phyloP scores from a whole-genome alignment of 257 asterid genomes.

The Dorcoceras hygrometricum region DNA sequence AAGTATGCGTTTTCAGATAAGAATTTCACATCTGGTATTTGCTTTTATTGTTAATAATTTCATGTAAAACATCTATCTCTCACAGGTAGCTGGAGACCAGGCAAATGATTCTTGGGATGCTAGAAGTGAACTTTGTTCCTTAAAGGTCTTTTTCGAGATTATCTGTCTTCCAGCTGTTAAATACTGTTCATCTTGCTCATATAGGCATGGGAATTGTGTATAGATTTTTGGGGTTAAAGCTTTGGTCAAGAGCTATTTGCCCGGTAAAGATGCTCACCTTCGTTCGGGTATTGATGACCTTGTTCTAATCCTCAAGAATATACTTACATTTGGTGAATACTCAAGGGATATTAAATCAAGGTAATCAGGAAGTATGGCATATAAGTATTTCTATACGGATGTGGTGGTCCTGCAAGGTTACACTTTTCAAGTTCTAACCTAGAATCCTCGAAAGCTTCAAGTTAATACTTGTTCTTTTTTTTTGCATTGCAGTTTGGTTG shows the following conservation, averaged over 20 bases:
- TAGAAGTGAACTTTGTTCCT: conserved; percentile 79
- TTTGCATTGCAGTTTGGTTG: conserved; percentile 61
- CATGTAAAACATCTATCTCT: conserved; percentile 26
- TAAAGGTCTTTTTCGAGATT: conserved; percentile 55
- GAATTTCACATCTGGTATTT: conserved; percentile 15
- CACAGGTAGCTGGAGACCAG: conserved; percentile 59
- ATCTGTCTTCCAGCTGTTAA: conserved; percentile 19
- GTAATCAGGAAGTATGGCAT: conserved; percentile 34
- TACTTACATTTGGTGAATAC: conserved; percentile 74
- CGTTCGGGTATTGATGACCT: conserved; percentile 83
- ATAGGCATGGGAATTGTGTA: conserved; percentile 6
- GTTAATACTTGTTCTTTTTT: conserved; percentile 8
- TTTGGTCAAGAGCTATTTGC: conserved; percentile 93
- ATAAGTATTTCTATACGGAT: not conserved
- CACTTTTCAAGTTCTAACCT: not conserved
- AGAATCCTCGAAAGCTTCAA: not conserved
- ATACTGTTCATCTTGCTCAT: conserved; percentile 13
- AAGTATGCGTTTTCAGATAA: conserved; percentile 48
- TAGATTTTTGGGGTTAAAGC: conserved; percentile 95
- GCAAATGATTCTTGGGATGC: conserved; percentile 78
- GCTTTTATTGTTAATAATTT: conserved; percentile 20
- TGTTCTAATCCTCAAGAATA: conserved; percentile 61
- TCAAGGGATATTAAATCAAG: conserved; percentile 71
- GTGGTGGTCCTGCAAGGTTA: conserved; percentile 8
- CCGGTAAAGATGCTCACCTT: conserved; percentile 92